Evolutionary conservation across 1,139 yeast species (phyloP).

Genomic region (Yamadazyma taylorii): DNA sequence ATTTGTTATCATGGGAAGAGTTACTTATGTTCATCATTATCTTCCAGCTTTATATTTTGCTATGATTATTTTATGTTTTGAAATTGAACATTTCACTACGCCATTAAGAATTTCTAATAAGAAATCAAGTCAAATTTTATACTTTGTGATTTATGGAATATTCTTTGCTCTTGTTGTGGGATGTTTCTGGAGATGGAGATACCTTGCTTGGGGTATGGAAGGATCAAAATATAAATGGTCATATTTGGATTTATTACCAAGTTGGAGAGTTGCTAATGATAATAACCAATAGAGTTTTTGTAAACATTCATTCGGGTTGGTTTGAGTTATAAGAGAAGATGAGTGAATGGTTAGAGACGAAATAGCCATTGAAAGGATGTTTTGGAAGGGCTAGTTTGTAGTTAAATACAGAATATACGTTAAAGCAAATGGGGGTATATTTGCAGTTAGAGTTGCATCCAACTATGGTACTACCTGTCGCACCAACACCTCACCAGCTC

Average conservation of each 20-base stretch:
- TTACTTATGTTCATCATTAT: slow-evolving; percentile 95
- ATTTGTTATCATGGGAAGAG: slow-evolving; percentile 94
- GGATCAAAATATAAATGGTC: slow-evolving; percentile 70
- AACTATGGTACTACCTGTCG: no score
- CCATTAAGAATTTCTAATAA: slow-evolving; percentile 36
- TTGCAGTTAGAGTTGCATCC: no score
- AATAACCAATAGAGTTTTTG: slow-evolving; percentile 17
- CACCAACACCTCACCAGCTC: no score
- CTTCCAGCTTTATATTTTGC: slow-evolving; percentile 97
- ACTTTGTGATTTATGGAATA: slow-evolving; percentile 36
- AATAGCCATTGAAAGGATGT: no score
- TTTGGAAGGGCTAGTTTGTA: no score
- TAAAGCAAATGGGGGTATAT: no score
- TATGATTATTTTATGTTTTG: slow-evolving; percentile 75
- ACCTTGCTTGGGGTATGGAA: slow-evolving; percentile 86
- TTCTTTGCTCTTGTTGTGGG: slow-evolving; percentile 62
- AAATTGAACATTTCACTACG: slow-evolving; percentile 62
- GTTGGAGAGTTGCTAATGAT: slow-evolving; percentile 63
- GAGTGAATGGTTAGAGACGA: no score
- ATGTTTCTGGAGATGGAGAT: slow-evolving; percentile 70
- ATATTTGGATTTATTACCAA: slow-evolving; percentile 70
- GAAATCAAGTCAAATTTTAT: slow-evolving; percentile 23
- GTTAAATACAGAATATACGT: no score
- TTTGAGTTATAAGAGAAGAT: no score
- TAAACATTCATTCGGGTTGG: background rate